Conservation (phyloP, 1,139 yeast species). For the Geotrichum restrictum region DNA sequence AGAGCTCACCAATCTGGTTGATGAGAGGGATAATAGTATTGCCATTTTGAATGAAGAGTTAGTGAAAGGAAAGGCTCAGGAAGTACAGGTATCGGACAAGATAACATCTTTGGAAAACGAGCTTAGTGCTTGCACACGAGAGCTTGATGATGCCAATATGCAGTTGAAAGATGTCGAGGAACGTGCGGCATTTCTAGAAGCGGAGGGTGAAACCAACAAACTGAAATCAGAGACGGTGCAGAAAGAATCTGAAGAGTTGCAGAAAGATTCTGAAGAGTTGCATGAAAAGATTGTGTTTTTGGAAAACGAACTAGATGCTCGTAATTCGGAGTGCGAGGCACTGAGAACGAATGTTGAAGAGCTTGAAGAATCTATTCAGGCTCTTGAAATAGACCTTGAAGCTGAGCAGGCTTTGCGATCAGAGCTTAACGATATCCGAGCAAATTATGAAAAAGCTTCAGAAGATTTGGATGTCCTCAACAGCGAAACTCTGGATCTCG, state of each 20-base stretch:
- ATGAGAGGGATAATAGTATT: conserved; percentile 9
- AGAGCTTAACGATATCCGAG: conserved; percentile 6
- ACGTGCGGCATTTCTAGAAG: background rate
- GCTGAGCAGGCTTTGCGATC: conserved; percentile 13
- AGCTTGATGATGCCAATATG: background rate
- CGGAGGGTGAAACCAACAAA: background rate
- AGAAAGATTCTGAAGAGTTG: background rate
- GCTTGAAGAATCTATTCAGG: conserved; percentile 5
- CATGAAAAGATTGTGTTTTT: background rate
- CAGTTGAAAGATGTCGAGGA: background rate
- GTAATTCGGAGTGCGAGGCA: background rate
- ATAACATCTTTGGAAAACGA: background rate
- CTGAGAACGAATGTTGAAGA: background rate
- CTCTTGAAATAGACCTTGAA: conserved; percentile 15
- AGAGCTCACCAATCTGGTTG: conserved; percentile 5
- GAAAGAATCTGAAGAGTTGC: background rate
- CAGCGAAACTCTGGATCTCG: conserved; percentile 6
- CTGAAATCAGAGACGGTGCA: background rate
- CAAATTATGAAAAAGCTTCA: background rate
- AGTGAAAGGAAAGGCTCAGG: background rate
- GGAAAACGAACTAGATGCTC: conserved; percentile 1
- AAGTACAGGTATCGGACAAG: background rate
- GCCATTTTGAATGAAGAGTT: background rate
- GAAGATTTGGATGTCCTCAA: conserved; percentile 5
- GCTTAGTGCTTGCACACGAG: background rate